Base-by-base conservation (phyloP, 805 yeast species). In the Zygoascus ofunaensis region DNA sequence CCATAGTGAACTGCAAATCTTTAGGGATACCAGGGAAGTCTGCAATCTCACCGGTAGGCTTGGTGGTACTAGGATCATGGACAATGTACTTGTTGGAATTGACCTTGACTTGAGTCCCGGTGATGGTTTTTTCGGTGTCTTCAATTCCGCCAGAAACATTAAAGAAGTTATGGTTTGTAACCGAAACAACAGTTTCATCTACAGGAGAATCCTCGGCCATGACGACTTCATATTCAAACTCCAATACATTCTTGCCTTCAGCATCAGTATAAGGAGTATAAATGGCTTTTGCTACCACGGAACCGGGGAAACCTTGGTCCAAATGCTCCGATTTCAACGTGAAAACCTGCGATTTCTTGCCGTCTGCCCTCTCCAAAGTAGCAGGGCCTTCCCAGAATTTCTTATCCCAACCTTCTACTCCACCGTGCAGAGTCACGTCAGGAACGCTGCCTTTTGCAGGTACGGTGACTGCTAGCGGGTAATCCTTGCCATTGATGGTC, bases 131-230 rank as follows among this genome's bases (percentile, higher is more conserved):
- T 26, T 26, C 30, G 20, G 34, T 28, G 26, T 55, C 58, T 46
- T 64, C 62, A 19, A 37, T 37, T 17, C 30, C n/a, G 8, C 23
- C 18, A 2, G 43, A 34, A 37, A 76, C 57, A 56, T 74, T 78
- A 69, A 77, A 80, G 61, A 77, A 79, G 3, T 79, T 61, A 55
- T 80, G 87, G 59, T 79, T 80, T 21, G 84, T 77, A 57, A 80
- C 62, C 51, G 74, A 73, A 35, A 79, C 66, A 22, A 72, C 62
- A 3, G 86, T 77, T 39, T 71, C 63, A 19, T 59, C 63, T n/a
- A 58, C 65, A 2, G 61, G 60, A 35, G 57, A 51, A 4, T 62
- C 56, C 3, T 59, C 61, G 18, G 59, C 51, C 41, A 73, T 53
- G 28, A 51, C 53, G 18, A 75, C 70, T 37, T 63, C 66, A 54